These are phyloP conservation scores for Nakazawaea sp. DNA, from an alignment of 805 yeast species.

Conservation along the genomic window DNA sequence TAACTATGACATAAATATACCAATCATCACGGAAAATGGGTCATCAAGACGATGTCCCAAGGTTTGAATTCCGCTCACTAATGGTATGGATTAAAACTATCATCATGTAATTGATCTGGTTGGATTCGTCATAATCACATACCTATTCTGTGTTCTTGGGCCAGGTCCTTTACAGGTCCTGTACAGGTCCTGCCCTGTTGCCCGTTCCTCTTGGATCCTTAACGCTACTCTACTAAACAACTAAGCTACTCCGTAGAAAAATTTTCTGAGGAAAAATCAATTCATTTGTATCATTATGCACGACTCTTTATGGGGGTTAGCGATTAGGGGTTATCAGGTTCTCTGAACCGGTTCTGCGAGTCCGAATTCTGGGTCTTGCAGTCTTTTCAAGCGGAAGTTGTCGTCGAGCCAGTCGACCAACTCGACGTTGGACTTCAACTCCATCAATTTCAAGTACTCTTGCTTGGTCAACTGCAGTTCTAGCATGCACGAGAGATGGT, in stretches of 20 bases:
- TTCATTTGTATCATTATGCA: neutral
- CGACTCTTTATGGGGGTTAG: no score
- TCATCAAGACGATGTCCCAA: slow-evolving; percentile 44
- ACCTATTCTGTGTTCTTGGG: no score
- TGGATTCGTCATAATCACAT: no score
- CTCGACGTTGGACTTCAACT: slow-evolving; percentile 47
- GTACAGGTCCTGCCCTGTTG: no score
- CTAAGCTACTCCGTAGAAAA: neutral
- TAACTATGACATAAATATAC: slow-evolving; percentile 84
- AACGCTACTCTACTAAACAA: no score
- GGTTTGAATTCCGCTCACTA: slow-evolving; percentile 16
- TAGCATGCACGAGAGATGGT: slow-evolving; percentile 85
- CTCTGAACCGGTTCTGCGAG: neutral
- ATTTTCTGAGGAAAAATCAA: no score
- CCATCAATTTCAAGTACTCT: slow-evolving; percentile 58
- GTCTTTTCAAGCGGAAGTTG: slow-evolving; percentile 58
- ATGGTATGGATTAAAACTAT: slow-evolving; percentile 22
- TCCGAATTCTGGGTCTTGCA: slow-evolving; percentile 68
- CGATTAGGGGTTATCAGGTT: slow-evolving; percentile 3
- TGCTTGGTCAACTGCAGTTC: slow-evolving; percentile 42
- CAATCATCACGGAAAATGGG: slow-evolving; percentile 46
- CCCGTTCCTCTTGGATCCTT: no score
- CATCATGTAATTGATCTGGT: slow-evolving; percentile 25
- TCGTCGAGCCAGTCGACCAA: slow-evolving; percentile 79
- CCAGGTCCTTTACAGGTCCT: no score